Conservation (phyloP, 164 flowering plant species). For the Vitis labrusca region DNA sequence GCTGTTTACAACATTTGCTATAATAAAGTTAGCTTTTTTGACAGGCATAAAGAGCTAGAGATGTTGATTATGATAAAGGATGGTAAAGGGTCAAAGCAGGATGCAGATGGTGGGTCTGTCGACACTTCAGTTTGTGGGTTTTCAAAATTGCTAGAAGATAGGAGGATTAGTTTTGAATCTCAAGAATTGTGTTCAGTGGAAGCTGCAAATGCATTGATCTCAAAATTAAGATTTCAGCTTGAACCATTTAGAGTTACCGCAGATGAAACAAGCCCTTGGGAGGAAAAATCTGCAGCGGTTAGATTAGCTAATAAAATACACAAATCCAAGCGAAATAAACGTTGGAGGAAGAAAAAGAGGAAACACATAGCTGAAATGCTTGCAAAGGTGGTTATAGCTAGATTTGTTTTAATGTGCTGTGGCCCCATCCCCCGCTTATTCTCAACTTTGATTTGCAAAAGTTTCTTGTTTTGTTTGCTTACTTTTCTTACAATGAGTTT, state of each 20-base stretch:
- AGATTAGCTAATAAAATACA: constrained; percentile 52
- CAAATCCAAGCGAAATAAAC: constrained; percentile 72
- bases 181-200: constrained; percentile 59
- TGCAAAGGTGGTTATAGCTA: constrained; percentile 45
- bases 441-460: background rate
- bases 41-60: constrained; percentile 73
- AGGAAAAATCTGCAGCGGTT: constrained; percentile 74
- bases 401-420: background rate
- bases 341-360: constrained; percentile 85
- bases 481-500: constrained; percentile 7
- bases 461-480: constrained; percentile 5
- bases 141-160: constrained; percentile 41
- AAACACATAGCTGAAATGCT: constrained; percentile 57
- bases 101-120: constrained; percentile 9
- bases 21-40: background rate
- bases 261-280: constrained; percentile 67
- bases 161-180: constrained; percentile 32
- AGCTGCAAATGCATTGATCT: constrained; percentile 60
- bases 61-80: constrained; percentile 41
- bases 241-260: constrained; percentile 66
- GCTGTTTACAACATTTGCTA: background rate
- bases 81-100: constrained; percentile 16
- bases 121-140: constrained; percentile 24
- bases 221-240: constrained; percentile 55
- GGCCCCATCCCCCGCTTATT: background rate